phyloP scores from a whole-genome alignment of 495 filamentous ascomycete species.

The Diplogelasinospora grovesii region DNA sequence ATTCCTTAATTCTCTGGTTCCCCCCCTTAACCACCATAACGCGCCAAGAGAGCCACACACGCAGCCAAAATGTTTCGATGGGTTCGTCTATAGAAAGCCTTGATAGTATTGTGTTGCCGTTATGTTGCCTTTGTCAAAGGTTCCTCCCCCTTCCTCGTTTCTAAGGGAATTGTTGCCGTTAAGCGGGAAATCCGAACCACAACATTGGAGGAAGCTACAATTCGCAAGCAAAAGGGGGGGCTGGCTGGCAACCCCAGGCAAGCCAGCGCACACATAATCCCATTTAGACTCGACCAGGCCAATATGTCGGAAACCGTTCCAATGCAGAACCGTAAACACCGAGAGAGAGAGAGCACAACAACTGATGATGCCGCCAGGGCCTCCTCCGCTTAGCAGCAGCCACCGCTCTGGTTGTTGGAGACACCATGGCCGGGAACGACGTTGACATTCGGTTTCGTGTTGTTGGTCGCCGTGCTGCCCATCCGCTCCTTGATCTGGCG shows the following conservation, averaged over 20 bases:
- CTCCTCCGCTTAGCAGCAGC: constrained; percentile 79
- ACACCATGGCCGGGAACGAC: constrained; percentile 92
- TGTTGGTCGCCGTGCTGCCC: constrained; percentile 88
- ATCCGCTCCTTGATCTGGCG: constrained; percentile 99
- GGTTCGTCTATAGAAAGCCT: too few species aligned
- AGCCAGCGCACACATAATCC: constrained; percentile 16
- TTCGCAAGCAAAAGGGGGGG: too few species aligned
- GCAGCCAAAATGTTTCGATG: too few species aligned
- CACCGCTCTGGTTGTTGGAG: constrained; percentile 78
- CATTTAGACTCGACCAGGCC: constrained; percentile 11
- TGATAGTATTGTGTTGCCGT: too few species aligned
- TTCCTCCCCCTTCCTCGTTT: too few species aligned
- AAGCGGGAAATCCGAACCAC: too few species aligned
- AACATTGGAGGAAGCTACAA: too few species aligned
- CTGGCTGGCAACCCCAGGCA: constrained; percentile 4
- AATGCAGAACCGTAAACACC: constrained; percentile 23
- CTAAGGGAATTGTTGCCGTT: too few species aligned
- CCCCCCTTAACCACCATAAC: too few species aligned
- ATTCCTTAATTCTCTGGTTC: constrained; percentile 9
- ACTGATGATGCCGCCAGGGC: constrained; percentile 1
- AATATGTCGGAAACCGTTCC: constrained; percentile 21
- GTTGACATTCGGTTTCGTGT: constrained; percentile 97
- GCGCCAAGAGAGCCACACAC: too few species aligned
- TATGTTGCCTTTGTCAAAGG: too few species aligned
- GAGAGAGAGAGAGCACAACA: constrained; percentile 10